Conservation (phyloP, 441 rosid genomes). For the Pelargonium fulgidum region DNA sequence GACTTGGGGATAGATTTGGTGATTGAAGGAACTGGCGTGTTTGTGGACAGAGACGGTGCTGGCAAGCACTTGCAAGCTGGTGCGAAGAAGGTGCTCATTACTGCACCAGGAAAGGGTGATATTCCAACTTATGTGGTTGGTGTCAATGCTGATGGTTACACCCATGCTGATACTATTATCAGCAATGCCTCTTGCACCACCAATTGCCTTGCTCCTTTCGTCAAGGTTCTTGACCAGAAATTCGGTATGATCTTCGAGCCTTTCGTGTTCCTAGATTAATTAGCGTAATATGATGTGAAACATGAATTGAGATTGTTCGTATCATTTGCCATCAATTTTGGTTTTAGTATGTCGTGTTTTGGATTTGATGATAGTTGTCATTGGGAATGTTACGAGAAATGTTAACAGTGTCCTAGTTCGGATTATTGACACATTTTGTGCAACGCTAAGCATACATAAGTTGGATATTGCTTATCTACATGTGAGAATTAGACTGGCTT, state of each 20-base stretch:
- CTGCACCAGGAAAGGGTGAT: conserved; percentile 97
- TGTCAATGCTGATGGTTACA: conserved; percentile 76
- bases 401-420: too few species aligned
- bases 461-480: too few species aligned
- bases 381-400: too few species aligned
- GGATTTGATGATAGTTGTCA: too few species aligned
- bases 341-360: too few species aligned
- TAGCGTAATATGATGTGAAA: too few species aligned
- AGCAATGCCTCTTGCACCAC: conserved; percentile 99
- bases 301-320: too few species aligned
- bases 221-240: conserved; percentile 95
- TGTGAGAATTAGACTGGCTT: too few species aligned
- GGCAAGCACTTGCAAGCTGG: conserved; percentile 95
- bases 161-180: conserved; percentile 64
- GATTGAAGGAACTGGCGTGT: conserved; percentile 95
- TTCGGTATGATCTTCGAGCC: conserved; percentile 41
- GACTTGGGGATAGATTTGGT: conserved; percentile 79
- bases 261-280: neutral
- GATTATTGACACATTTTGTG: too few species aligned
- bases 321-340: too few species aligned
- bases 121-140: conserved; percentile 94
- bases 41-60: conserved; percentile 89
- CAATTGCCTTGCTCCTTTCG: conserved; percentile 93
- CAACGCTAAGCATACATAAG: too few species aligned
- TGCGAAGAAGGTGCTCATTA: conserved; percentile 88